phyloP scores from a whole-genome alignment of 495 filamentous ascomycete species.

The Lophiotrema nucula region DNA sequence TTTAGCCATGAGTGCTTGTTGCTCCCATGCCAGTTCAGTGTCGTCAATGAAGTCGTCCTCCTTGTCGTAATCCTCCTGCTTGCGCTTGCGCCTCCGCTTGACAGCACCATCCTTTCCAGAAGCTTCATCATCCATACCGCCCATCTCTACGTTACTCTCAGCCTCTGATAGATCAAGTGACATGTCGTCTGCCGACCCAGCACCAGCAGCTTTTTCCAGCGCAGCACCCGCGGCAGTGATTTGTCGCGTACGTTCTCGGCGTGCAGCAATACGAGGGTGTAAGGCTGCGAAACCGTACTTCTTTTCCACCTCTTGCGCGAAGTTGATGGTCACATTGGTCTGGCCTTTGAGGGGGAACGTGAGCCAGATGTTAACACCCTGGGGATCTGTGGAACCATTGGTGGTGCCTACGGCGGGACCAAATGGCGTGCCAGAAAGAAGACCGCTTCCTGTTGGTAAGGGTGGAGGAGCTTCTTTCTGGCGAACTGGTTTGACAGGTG shows the following conservation, averaged over 20 bases:
- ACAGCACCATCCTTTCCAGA: conserved; percentile 52
- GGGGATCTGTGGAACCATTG: conserved; percentile 48
- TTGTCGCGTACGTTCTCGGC: conserved; percentile 73
- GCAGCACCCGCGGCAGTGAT: conserved; percentile 82
- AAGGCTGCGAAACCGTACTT: conserved; percentile 91
- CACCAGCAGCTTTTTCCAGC: conserved; percentile 62
- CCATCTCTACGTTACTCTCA: conserved; percentile 75
- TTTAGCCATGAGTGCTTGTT: conserved; percentile 87
- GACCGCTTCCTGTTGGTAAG: conserved; percentile 64
- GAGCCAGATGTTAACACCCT: conserved; percentile 78
- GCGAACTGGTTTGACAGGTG: conserved; percentile 59
- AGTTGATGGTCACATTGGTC: conserved; percentile 88
- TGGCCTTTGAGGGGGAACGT: conserved; percentile 76
- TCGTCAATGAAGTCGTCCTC: conserved; percentile 98
- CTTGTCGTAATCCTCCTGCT: conserved; percentile 93
- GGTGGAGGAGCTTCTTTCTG: conserved; percentile 54
- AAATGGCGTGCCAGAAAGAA: conserved; percentile 63
- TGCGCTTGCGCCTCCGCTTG: conserved; percentile 74
- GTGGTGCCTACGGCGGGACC: conserved; percentile 42
- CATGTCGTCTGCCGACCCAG: conserved; percentile 65
- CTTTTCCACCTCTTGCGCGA: conserved; percentile 88
- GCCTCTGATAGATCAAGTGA: conserved; percentile 40
- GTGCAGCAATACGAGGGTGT: conserved; percentile 85
- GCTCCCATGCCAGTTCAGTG: conserved; percentile 92
- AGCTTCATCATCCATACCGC: conserved; percentile 51